Percentiles rank a stretch among this genome's conserved stretches.
Evolutionary conservation across 1,284 basidiomycete species (phyloP).

Genomic region (Ganoderma lingzhi): DNA sequence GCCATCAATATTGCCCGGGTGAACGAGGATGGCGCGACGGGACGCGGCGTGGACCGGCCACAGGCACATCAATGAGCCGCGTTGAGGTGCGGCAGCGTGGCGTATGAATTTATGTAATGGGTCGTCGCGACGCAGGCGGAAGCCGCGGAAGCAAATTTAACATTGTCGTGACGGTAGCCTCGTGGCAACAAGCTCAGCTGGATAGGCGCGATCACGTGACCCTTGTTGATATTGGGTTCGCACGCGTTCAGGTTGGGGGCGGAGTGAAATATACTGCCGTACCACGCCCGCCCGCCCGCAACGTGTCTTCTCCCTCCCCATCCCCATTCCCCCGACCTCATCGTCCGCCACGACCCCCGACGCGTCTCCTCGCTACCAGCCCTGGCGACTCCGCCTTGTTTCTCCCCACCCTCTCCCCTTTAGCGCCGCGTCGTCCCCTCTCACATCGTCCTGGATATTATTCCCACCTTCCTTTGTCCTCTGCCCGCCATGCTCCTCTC

Average conservation of each 20-base stretch:
- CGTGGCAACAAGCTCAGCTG: neutral
- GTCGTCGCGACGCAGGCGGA: neutral
- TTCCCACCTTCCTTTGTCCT: constrained; percentile 41
- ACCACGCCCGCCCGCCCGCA: neutral
- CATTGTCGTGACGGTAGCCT: neutral
- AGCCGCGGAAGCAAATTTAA: neutral
- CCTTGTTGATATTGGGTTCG: constrained; percentile 33
- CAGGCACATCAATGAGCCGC: constrained; percentile 6
- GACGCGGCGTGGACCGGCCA: constrained; percentile 2
- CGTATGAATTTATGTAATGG: neutral
- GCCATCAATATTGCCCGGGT: neutral
- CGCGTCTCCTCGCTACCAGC: constrained; percentile 15
- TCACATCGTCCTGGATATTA: constrained; percentile 20
- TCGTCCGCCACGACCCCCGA: constrained; percentile 16
- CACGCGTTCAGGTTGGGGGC: constrained; percentile 16
- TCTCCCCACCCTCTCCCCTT: constrained; percentile 6
- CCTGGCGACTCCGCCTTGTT: constrained; percentile 10
- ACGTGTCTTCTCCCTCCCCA: constrained; percentile 12
- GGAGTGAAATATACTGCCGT: constrained; percentile 14
- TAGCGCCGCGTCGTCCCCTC: constrained; percentile 1
- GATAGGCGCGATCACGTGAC: constrained; percentile 33
- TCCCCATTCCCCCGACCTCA: constrained; percentile 3
- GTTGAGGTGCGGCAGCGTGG: too few species aligned
- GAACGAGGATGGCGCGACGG: neutral
- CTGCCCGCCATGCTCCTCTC: constrained; percentile 47